Evolutionary conservation across 306 rosid species (phyloP).

Genomic region (Leucaena leucocephala): DNA sequence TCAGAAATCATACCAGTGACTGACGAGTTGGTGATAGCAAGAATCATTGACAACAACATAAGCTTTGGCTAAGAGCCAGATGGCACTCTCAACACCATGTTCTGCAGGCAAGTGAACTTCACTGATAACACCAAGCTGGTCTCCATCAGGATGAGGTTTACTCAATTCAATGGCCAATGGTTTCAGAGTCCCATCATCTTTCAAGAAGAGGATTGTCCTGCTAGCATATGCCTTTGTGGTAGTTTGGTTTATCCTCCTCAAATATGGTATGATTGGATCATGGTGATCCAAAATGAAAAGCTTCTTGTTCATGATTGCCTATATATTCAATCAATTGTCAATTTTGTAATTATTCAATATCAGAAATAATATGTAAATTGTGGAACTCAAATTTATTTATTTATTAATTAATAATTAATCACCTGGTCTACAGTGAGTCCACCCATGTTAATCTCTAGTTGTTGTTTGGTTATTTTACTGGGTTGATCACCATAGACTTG

Average conservation of each 20-base stretch:
- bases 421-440: slow-evolving; percentile 56
- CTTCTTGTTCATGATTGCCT: slow-evolving; percentile 56
- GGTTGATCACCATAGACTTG: slow-evolving; percentile 57
- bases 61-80: not conserved
- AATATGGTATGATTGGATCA: slow-evolving; percentile 52
- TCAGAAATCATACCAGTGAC: not conserved
- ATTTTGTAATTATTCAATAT: too few relatives aligned
- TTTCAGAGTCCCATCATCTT: not conserved
- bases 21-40: not conserved
- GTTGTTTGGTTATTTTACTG: slow-evolving; percentile 17
- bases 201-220: not conserved
- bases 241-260: slow-evolving; percentile 19
- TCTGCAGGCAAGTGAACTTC: not conserved
- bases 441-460: slow-evolving; percentile 41
- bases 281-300: slow-evolving; percentile 63
- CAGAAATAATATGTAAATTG: too few relatives aligned
- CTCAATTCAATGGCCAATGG: not conserved
- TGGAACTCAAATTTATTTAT: too few relatives aligned
- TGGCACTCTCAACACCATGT: not conserved
- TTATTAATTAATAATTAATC: not conserved
- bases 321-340: slow-evolving; percentile 20
- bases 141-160: not conserved
- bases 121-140: not conserved
- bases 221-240: too few relatives aligned
- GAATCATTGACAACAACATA: not conserved